Evolutionary conservation across 495 filamentous ascomycete genomes (phyloP), one percentile per base, ranked within the genome.

Genomic region (Neurospora sublineolata): DNA sequence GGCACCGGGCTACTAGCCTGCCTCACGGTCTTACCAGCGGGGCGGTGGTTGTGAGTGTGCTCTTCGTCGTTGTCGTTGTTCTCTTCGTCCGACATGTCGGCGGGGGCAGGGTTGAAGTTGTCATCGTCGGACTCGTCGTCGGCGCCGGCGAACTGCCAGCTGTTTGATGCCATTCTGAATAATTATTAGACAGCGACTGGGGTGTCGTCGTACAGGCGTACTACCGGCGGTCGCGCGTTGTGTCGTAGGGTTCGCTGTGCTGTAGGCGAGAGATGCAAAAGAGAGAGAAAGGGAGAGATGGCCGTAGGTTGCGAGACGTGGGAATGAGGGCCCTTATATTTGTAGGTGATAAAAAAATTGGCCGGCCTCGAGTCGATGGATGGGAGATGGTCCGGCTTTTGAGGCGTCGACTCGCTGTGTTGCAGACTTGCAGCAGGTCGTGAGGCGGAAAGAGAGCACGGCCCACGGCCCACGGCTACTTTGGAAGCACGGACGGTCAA

Each of bases 51-150:
- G 12, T 39, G 58, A 18, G n/a, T 20, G 58, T 42, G 36, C 36
- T 71, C 44, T 12, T 42, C 70, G 7, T 74, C 72, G 11, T 76
- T 73, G 27, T 39, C 72, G 23, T 70, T 38, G 20, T 70, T 82
- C 67, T 93, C 92, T 58, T 87, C 87, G 72, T 92, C 91, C 6
- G 91, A 93, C 4, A 89, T 79, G 69, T 91, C 88, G 68, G 83
- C 88, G 11, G 88, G 87, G 33, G 83, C 84, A 37, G 92, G 92
- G 77, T 94, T 93, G 82, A 94, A 94, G 74, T 92, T 89, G 75
- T 93, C 91, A 70, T 93, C 91, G 69, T 93, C 91, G 37, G 77
- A 79, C 30, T 92, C 91, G 70, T 90, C 92, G 71, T 90, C 91
- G 16, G 12, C 52, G 75, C 76, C 78, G 30, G 72, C 75, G 64